Conservation (phyloP, 306 rosid genomes). For the Alnus rubra region DNA sequence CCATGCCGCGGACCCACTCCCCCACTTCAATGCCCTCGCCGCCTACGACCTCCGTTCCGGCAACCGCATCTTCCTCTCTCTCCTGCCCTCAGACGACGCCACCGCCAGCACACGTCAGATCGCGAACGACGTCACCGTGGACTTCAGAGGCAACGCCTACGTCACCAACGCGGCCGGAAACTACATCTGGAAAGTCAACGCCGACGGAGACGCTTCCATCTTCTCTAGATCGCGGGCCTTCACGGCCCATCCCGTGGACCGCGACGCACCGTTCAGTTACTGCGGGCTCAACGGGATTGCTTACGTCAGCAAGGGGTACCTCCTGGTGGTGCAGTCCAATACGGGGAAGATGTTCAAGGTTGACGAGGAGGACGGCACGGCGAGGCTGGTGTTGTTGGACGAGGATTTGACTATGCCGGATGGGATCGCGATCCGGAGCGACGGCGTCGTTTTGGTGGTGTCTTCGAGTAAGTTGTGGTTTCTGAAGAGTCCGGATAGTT, state of each 20-base stretch:
- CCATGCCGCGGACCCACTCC: conserved; percentile 45
- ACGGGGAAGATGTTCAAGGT: conserved; percentile 88
- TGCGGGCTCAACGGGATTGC: conserved; percentile 75
- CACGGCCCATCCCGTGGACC: conserved; percentile 47
- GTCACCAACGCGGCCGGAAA: conserved; percentile 69
- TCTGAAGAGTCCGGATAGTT: conserved; percentile 64
- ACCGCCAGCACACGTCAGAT: conserved; percentile 9
- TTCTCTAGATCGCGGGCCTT: conserved; percentile 54
- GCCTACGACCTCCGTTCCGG: conserved; percentile 68
- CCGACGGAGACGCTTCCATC: conserved; percentile 53
- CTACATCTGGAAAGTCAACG: conserved; percentile 76
- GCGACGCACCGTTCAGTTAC: conserved; percentile 23
- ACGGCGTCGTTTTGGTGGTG: conserved; percentile 83
- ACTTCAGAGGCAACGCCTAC: conserved; percentile 73
- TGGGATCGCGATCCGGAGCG: conserved; percentile 49
- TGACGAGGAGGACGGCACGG: conserved; percentile 58
- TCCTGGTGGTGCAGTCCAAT: conserved; percentile 68
- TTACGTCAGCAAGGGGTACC: conserved; percentile 72
- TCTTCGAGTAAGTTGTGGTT: conserved; percentile 51
- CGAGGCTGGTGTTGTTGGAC: conserved; percentile 47
- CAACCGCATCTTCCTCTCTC: conserved; percentile 55
- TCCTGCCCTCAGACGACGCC: conserved; percentile 38
- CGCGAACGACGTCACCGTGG: conserved; percentile 75
- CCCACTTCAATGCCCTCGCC: conserved; percentile 76
- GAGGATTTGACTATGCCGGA: conserved; percentile 53